A percentile compares a stretch with the other conserved stretches of the same genome.
Conservation (phyloP, 1,284 basidiomycete genomes). For the Sporisorium graminicola region DNA sequence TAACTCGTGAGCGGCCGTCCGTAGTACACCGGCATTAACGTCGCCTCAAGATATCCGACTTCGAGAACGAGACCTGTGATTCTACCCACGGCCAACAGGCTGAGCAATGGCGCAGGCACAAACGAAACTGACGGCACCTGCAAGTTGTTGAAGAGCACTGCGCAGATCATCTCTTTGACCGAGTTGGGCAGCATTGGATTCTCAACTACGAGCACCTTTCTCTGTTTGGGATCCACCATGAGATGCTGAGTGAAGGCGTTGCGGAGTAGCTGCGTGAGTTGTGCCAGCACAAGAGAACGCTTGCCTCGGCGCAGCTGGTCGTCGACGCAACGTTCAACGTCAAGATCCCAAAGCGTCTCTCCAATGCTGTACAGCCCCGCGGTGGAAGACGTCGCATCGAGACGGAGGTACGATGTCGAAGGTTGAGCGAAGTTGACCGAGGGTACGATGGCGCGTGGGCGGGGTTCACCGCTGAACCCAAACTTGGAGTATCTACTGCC, state of each 20-base stretch:
- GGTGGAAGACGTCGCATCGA: constrained; percentile 2
- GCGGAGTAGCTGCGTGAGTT: constrained; percentile 54
- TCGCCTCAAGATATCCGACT: constrained; percentile 89
- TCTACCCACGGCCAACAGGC: constrained; percentile 84
- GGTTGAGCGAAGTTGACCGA: constrained; percentile 69
- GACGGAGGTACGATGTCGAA: constrained; percentile 33
- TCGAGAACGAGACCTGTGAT: constrained; percentile 94
- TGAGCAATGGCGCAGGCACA: constrained; percentile 78
- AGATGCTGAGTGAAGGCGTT: constrained; percentile 74
- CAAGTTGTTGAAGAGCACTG: constrained; percentile 88
- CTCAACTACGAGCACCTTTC: constrained; percentile 92
- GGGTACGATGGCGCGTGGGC: constrained; percentile 57
- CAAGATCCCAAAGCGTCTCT: constrained; percentile 61
- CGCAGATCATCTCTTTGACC: constrained; percentile 88
- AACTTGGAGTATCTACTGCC: constrained; percentile 61
- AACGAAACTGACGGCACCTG: constrained; percentile 94
- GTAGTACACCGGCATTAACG: constrained; percentile 78
- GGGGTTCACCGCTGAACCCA: constrained; percentile 62
- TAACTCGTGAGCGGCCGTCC: constrained; percentile 48
- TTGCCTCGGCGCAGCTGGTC: constrained; percentile 46
- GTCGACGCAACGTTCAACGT: constrained; percentile 44
- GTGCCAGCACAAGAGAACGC: constrained; percentile 46
- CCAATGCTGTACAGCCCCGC: constrained; percentile 17
- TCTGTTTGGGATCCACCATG: constrained; percentile 89
- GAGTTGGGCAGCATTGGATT: constrained; percentile 86